Conservation (phyloP, 352 stramenopile species). For the Phytophthora idaei region DNA sequence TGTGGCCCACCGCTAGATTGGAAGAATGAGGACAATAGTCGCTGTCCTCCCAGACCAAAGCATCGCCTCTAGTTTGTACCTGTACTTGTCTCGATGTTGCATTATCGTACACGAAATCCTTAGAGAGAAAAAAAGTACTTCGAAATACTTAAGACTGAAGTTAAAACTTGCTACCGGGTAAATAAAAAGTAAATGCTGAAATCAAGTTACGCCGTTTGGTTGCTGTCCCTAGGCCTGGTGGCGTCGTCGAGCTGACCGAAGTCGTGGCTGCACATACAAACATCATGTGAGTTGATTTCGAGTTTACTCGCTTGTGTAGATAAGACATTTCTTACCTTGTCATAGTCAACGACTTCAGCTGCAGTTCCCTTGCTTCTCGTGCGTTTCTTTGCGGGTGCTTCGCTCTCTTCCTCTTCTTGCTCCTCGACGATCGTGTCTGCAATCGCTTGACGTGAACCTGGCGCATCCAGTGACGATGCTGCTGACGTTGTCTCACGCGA, state of each 20-base stretch:
- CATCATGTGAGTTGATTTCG: background rate
- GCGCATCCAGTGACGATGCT: constrained; percentile 18
- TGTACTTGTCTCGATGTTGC: too few species aligned
- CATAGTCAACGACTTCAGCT: background rate
- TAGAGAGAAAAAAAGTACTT: too few species aligned
- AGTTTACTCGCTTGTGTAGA: background rate
- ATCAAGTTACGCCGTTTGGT: too few species aligned
- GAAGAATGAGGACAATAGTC: too few species aligned
- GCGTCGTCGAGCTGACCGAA: background rate
- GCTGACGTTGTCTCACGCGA: constrained; percentile 3
- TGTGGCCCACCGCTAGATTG: too few species aligned
- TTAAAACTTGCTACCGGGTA: too few species aligned
- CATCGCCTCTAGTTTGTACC: too few species aligned
- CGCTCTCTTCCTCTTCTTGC: constrained; percentile 8
- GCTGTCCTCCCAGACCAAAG: too few species aligned
- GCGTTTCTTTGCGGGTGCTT: constrained; percentile 19
- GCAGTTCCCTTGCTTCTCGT: constrained; percentile 6
- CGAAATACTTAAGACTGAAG: too few species aligned
- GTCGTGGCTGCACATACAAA: background rate
- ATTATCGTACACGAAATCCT: too few species aligned
- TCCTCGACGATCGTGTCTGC: constrained; percentile 24
- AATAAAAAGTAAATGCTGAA: too few species aligned
- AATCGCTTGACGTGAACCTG: background rate
- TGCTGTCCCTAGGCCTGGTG: background rate
- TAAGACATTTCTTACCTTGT: constrained; percentile 21